Base-by-base conservation (phyloP, 2,329 filamentous ascomycete species). In the Ophiostoma sp. region DNA sequence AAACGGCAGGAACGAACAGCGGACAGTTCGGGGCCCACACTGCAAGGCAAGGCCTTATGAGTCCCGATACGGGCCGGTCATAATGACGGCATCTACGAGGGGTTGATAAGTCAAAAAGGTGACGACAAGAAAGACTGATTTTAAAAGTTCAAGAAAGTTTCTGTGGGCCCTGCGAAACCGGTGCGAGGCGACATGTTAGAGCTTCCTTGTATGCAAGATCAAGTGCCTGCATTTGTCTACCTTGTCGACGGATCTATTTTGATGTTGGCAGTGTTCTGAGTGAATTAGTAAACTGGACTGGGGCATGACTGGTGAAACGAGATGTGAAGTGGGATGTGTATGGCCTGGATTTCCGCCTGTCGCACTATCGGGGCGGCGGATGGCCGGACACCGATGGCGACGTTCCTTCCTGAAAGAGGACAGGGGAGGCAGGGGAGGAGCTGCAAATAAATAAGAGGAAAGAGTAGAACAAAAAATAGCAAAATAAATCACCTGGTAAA, bases 281-380 rank as follows among this genome's bases (percentile, higher is more conserved):
- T 59, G 55, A 59, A 59, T 59, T 28, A 59, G 55, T 59, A 33
- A 59, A 59, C 28, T 59, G 55, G 55, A 59, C 28, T 59, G 55
- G 55, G 52, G 55, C 28, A 59, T 19, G 28, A 28, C 22, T 25
- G 50, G 25, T 31, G 28, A 59, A 33, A 19, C 28, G 28, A 33
- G 25, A n/a, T 6, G 8, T 33, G 28, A 36, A 6, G 15, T 59
- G 28, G 55, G 55, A 33, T 59, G 55, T 59, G 55, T 0, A 59
- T 59, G 55, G 55, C 28, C 28, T 59, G 55, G 55, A 33, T 33
- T 19, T n/a, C 15, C 33, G 4, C 15, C 4, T 19, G 12, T 19
- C 12, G 5, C 19, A 52, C 19, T 19, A n/a, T 59, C 55, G 55
- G 55, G 17, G 17, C 55, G 55, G 17, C 55, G 55, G 55, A 59